Conservation (phyloP, 176 grass and related monocot species). For the Avena sativa region DNA sequence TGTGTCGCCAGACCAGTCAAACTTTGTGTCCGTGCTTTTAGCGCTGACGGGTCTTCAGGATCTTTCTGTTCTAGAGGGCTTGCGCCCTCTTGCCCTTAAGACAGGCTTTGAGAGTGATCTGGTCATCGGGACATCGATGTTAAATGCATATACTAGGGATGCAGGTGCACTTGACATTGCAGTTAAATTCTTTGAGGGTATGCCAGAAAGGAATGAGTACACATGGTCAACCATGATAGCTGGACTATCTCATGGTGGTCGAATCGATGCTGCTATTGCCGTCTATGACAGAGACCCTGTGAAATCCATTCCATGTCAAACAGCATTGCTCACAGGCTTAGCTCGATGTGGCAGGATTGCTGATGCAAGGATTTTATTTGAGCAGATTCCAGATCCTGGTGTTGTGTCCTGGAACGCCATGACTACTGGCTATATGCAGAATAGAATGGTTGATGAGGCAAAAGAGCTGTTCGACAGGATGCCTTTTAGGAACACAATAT, state of each 20-base stretch:
- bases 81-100: conserved; percentile 55
- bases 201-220: conserved; percentile 69
- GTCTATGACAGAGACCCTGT: conserved; percentile 60
- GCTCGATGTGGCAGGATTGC: conserved; percentile 60
- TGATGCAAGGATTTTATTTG: conserved; percentile 67
- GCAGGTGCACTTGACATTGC: conserved; percentile 43
- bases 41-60: conserved; percentile 42
- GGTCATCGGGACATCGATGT: conserved; percentile 58
- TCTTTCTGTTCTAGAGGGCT: conserved; percentile 49
- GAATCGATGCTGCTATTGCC: conserved; percentile 56
- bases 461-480: conserved; percentile 69
- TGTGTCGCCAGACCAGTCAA: conserved; percentile 55
- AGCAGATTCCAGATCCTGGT: conserved; percentile 67
- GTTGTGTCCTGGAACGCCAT: conserved; percentile 79
- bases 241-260: conserved; percentile 48
- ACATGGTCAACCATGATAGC: conserved; percentile 80
- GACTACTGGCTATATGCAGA: conserved; percentile 70
- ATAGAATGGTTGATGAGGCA: conserved; percentile 66
- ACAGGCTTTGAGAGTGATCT: conserved; percentile 64
- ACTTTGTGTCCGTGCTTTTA: conserved; percentile 55
- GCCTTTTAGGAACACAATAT: conserved; percentile 63
- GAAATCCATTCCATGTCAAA: conserved; percentile 57
- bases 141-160: conserved; percentile 68
- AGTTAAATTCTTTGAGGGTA: conserved; percentile 62
- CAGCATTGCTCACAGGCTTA: conserved; percentile 71